phyloP scores from a whole-genome alignment of 2,329 filamentous ascomycete species.

The Camptophora hylomeconis region DNA sequence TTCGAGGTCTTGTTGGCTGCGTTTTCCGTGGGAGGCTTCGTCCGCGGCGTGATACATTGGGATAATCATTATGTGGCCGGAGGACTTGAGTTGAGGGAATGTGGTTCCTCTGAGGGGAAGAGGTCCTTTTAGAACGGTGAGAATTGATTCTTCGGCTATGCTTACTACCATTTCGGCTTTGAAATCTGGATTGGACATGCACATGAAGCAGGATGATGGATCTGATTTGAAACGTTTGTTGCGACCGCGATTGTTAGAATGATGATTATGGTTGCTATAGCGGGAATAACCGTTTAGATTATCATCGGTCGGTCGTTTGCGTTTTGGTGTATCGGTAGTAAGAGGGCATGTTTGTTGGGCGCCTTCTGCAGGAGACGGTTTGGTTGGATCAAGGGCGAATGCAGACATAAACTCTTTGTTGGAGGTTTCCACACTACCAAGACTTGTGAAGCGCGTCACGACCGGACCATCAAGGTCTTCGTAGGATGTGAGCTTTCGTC shows the following conservation, averaged over 20 bases:
- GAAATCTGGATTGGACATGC: constrained; percentile 72
- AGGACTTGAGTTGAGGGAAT: constrained; percentile 61
- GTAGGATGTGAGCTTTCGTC: constrained; percentile 24
- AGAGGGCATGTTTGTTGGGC: constrained; percentile 5
- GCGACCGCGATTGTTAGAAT: constrained; percentile 31
- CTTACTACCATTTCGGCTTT: constrained; percentile 80
- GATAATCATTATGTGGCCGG: constrained; percentile 81
- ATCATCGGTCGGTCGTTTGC: constrained; percentile 43
- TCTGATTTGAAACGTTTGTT: constrained; percentile 37
- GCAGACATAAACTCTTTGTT: constrained; percentile 52
- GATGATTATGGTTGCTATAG: constrained; percentile 4
- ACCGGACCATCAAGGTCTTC: constrained; percentile 39
- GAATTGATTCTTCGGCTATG: constrained; percentile 74
- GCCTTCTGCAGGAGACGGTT: constrained; percentile 51
- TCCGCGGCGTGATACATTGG: constrained; percentile 58
- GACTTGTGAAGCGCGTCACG: constrained; percentile 79
- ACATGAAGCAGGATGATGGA: constrained; percentile 84
- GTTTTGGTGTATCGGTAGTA: constrained; percentile 29
- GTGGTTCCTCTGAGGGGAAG: constrained; percentile 59
- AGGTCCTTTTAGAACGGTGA: constrained; percentile 86
- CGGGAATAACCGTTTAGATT: constrained; percentile 4
- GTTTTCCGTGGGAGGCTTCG: constrained; percentile 49
- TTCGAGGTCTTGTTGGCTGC: constrained; percentile 40
- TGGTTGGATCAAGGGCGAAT: constrained; percentile 55
- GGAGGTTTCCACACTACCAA: constrained; percentile 64